These are phyloP conservation scores for Ophiostoma pallidulum DNA, from an alignment of 2,329 filamentous ascomycete species.

Conservation along the genomic window DNA sequence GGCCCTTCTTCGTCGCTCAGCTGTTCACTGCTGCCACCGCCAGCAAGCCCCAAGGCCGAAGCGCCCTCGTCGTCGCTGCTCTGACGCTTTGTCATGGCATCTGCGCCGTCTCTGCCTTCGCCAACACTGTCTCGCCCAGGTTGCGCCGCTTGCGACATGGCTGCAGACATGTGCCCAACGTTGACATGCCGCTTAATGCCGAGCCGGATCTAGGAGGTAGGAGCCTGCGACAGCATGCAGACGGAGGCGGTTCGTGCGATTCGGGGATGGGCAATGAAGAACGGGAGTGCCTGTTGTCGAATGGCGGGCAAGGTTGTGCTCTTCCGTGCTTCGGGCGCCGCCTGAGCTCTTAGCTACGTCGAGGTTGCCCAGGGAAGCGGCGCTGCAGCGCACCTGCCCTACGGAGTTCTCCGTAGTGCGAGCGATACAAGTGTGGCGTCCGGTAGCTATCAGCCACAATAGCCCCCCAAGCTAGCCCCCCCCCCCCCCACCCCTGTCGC, in stretches of 20 bases:
- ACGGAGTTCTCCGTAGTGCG: constrained; percentile 4
- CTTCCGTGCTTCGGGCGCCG: too few relatives aligned
- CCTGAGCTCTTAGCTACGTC: too few relatives aligned
- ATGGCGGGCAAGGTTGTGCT: background rate
- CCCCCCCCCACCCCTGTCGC: constrained; percentile 6
- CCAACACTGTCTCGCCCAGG: constrained; percentile 5
- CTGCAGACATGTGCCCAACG: constrained; percentile 11
- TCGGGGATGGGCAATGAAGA: too few relatives aligned
- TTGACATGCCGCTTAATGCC: constrained; percentile 9
- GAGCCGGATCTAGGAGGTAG: background rate
- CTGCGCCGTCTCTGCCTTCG: background rate
- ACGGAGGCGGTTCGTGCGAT: background rate
- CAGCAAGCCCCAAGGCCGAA: background rate
- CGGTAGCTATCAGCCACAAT: constrained; percentile 3
- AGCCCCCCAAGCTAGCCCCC: background rate
- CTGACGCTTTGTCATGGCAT: background rate
- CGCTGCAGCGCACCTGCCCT: constrained; percentile 3
- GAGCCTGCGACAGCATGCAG: background rate
- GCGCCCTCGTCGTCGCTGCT: background rate
- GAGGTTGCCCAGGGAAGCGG: constrained; percentile 5
- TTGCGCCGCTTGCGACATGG: constrained; percentile 14
- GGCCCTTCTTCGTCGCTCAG: background rate
- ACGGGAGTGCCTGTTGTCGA: background rate
- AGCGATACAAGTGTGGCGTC: constrained; percentile 2
- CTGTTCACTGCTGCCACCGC: background rate